Conservation (phyloP, 352 stramenopile genomes). For the Pythium guiyangense region DNA sequence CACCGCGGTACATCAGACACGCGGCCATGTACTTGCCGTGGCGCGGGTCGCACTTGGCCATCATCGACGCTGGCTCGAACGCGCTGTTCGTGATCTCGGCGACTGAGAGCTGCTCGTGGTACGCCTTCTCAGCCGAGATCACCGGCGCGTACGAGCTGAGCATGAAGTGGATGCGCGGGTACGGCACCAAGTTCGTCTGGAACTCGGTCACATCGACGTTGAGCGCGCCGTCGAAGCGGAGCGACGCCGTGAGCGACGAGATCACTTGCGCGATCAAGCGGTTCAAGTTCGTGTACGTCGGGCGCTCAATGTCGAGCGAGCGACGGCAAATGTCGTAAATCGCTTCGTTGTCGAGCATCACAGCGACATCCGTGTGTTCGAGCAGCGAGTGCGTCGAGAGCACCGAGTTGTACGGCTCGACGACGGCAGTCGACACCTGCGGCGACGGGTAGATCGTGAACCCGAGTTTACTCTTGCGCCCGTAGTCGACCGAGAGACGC, state of each 20-base stretch:
- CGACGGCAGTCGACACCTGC: conserved; percentile 94
- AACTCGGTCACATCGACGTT: conserved; percentile 99
- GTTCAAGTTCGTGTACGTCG: conserved; percentile 99
- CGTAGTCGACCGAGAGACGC: conserved; percentile 97
- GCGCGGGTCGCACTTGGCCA: conserved; percentile 99
- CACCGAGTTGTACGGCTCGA: conserved; percentile 98
- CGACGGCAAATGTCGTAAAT: conserved; percentile 98
- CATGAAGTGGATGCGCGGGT: conserved; percentile 99
- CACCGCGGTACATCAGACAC: conserved; percentile 98
- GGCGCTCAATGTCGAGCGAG: conserved; percentile 96
- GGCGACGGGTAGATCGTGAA: conserved; percentile 98
- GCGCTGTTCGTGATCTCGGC: conserved; percentile 98
- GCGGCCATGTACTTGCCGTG: conserved; percentile 99
- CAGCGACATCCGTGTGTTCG: conserved; percentile 96
- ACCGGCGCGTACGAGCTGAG: conserved; percentile 97
- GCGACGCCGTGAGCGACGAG: conserved; percentile 96
- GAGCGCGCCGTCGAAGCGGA: conserved; percentile 97
- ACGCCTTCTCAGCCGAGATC: conserved; percentile 97
- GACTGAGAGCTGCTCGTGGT: conserved; percentile 96
- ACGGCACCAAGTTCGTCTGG: conserved; percentile 99
- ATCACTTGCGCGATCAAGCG: conserved; percentile 97
- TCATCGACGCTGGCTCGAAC: conserved; percentile 98
- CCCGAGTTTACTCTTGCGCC: conserved; percentile 97
- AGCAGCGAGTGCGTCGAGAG: conserved; percentile 96
- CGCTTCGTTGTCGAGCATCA: conserved; percentile 98